These are phyloP conservation scores for sweet orange (Citrus sinensis) DNA, from an alignment of 345 rosid species.

Conservation along the genomic window DNA sequence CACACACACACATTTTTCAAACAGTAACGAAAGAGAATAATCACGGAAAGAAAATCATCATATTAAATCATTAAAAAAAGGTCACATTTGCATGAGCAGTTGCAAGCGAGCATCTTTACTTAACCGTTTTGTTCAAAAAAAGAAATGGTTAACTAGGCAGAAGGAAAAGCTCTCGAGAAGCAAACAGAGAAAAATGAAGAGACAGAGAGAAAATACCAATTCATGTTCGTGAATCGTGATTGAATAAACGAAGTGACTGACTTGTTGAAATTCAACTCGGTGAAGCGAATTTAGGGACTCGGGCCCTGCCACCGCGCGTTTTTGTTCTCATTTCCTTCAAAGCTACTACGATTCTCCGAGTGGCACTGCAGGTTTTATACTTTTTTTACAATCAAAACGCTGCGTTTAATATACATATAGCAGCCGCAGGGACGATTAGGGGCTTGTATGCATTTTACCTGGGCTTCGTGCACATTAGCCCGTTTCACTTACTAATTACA, in stretches of 20 bases:
- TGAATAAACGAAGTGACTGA: neutral
- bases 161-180: neutral
- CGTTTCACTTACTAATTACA: too few relatives aligned
- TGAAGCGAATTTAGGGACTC: neutral
- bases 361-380: neutral
- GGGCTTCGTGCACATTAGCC: neutral
- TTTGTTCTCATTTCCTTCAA: conserved; percentile 1
- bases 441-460: neutral
- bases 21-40: neutral
- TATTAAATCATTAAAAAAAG: neutral
- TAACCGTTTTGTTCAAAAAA: neutral
- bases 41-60: neutral
- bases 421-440: neutral
- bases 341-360: neutral
- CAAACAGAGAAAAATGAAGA: neutral
- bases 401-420: neutral
- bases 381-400: neutral
- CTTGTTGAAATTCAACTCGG: neutral
- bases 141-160: too few relatives aligned
- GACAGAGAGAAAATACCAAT: neutral
- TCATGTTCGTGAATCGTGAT: too few relatives aligned
- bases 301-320: neutral
- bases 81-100: too few relatives aligned
- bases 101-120: too few relatives aligned
- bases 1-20: neutral